These are phyloP conservation scores for Eudorina sp. DNA, from an alignment of 139 green algal species.

Conservation along the genomic window DNA sequence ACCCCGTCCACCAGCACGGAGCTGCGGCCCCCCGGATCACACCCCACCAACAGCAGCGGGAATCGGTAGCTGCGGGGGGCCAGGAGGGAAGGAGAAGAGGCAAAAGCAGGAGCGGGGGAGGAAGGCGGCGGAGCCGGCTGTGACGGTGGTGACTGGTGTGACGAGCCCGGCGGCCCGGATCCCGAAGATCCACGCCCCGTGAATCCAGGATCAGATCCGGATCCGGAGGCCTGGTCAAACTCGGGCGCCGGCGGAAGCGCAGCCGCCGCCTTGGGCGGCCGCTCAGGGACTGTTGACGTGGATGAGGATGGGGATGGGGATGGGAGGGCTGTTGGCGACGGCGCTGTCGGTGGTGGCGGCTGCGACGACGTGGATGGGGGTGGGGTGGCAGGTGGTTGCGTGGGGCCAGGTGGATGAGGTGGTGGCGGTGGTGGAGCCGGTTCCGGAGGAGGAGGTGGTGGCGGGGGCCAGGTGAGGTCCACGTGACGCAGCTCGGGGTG, in stretches of 20 bases:
- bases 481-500: constrained; percentile 36
- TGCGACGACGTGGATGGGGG: neutral
- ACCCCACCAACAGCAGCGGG: constrained; percentile 30
- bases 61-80: constrained; percentile 6
- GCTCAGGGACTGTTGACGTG: no score
- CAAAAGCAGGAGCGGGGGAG: neutral
- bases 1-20: constrained; percentile 33
- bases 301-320: no score
- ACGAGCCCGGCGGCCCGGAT: neutral
- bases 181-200: neutral
- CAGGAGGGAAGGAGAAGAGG: no score
- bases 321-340: neutral
- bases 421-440: neutral
- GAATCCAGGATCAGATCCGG: neutral
- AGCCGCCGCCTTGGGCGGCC: no score
- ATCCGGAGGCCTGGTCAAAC: neutral
- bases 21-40: constrained; percentile 11
- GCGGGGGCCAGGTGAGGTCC: constrained; percentile 24
- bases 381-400: neutral
- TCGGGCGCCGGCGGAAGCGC: no score
- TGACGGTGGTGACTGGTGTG: neutral
- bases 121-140: neutral
- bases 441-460: neutral
- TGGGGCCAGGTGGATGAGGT: neutral
- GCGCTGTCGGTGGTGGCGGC: neutral